Conservation (phyloP, 495 filamentous ascomycete species). For the Penicillium nucicola region DNA sequence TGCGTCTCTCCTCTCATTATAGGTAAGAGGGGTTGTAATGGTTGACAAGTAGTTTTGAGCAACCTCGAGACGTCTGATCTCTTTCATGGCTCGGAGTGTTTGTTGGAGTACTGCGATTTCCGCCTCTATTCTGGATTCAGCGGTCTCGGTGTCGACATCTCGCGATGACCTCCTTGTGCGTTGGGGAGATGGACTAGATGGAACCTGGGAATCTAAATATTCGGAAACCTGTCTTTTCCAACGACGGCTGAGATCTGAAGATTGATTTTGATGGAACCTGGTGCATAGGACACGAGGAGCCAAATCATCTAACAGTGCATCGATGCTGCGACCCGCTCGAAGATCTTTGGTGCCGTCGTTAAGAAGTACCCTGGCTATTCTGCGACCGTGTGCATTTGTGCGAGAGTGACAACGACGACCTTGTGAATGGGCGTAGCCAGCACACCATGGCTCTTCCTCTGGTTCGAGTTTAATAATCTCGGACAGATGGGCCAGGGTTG, state of each 20-base stretch:
- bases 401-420: conserved; percentile 21
- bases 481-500: conserved; percentile 12
- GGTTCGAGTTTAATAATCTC: conserved; percentile 25
- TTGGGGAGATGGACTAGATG: neutral
- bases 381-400: conserved; percentile 16
- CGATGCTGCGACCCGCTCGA: conserved; percentile 11
- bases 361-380: conserved; percentile 15
- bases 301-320: conserved; percentile 17
- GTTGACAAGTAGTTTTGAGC: neutral
- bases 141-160: neutral
- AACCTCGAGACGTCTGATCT: neutral
- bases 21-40: neutral
- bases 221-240: conserved; percentile 17
- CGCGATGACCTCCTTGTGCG: neutral
- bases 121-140: neutral
- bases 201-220: conserved; percentile 4
- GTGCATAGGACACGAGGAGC: conserved; percentile 27
- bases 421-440: conserved; percentile 19
- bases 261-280: conserved; percentile 24
- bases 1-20: neutral
- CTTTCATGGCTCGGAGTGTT: neutral
- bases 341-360: conserved; percentile 18
- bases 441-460: conserved; percentile 21
- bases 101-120: neutral
- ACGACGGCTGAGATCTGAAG: conserved; percentile 1